phyloP scores from a whole-genome alignment of 1,284 basidiomycete species.

The Sporisorium exsertum region DNA sequence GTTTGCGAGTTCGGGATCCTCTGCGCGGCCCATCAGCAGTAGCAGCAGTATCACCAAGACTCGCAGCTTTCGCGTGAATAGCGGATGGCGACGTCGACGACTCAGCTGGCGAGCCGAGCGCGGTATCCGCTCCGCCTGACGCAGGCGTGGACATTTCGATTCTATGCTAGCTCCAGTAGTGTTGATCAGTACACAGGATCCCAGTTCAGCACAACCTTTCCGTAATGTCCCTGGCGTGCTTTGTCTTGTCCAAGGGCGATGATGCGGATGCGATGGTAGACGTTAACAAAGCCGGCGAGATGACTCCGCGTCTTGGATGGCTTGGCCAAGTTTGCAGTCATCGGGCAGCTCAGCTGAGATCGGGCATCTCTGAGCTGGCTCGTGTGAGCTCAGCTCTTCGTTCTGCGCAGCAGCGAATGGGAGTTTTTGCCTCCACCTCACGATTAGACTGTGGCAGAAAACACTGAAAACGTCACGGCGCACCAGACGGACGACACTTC shows the following conservation, averaged over 20 bases:
- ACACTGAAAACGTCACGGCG: not conserved
- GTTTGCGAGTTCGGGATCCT: constrained; percentile 33
- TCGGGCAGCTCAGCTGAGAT: constrained; percentile 4
- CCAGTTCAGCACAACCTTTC: not conserved
- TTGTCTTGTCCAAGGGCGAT: constrained; percentile 1
- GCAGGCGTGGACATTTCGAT: constrained; percentile 19
- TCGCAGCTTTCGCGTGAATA: not conserved
- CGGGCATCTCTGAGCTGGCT: constrained; percentile 1
- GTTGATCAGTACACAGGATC: constrained; percentile 9
- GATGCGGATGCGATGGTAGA: constrained; percentile 20
- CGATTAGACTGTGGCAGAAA: not conserved
- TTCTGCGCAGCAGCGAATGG: not conserved
- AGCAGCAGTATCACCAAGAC: not conserved
- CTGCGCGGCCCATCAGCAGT: constrained; percentile 20
- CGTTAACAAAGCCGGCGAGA: not conserved
- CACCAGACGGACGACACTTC: not conserved
- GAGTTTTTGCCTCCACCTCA: constrained; percentile 20
- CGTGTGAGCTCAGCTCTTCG: constrained; percentile 37
- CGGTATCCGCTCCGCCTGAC: not conserved
- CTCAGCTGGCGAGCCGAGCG: constrained; percentile 12
- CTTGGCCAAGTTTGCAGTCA: not conserved
- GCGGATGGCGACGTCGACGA: not conserved
- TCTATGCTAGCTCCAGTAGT: not conserved
- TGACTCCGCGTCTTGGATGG: not conserved
- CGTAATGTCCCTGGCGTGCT: constrained; percentile 3